Conservation (phyloP, 2,329 filamentous ascomycete species). For the Stachybotrys chlorohalonatus region DNA sequence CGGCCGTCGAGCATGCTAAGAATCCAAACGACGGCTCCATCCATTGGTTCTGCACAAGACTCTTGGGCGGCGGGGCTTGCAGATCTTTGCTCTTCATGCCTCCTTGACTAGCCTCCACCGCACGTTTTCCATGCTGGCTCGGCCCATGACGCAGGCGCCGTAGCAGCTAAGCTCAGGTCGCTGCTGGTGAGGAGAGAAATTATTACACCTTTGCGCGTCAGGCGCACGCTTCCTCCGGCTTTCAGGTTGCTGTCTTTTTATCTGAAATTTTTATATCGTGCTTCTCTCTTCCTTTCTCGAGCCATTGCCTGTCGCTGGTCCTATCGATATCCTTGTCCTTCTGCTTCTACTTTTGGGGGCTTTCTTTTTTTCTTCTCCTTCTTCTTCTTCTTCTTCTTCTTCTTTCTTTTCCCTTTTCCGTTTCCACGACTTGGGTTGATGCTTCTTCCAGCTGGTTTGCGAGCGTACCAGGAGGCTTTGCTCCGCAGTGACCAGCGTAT, state of each 20-base stretch:
- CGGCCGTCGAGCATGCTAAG: too few species aligned
- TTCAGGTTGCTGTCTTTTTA: too few species aligned
- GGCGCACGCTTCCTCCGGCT: background rate
- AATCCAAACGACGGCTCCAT: too few species aligned
- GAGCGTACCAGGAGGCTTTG: background rate
- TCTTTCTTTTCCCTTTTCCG: background rate
- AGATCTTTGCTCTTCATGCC: background rate
- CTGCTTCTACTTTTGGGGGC: background rate
- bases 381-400: background rate
- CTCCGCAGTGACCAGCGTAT: background rate
- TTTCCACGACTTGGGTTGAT: background rate
- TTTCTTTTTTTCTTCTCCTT: background rate
- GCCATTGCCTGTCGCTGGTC: too few species aligned
- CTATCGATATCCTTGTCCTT: background rate
- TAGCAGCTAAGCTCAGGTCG: background rate
- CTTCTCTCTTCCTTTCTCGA: too few species aligned
- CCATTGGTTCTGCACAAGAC: background rate
- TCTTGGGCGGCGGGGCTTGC: background rate
- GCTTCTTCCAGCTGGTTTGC: background rate
- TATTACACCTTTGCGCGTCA: background rate
- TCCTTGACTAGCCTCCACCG: constrained; percentile 1
- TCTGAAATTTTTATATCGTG: too few species aligned
- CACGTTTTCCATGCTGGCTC: constrained; percentile 1
- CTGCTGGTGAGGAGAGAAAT: background rate
- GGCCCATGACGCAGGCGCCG: background rate